Conservation (phyloP, 352 stramenopile species). For the Phytophthora hybrid region DNA sequence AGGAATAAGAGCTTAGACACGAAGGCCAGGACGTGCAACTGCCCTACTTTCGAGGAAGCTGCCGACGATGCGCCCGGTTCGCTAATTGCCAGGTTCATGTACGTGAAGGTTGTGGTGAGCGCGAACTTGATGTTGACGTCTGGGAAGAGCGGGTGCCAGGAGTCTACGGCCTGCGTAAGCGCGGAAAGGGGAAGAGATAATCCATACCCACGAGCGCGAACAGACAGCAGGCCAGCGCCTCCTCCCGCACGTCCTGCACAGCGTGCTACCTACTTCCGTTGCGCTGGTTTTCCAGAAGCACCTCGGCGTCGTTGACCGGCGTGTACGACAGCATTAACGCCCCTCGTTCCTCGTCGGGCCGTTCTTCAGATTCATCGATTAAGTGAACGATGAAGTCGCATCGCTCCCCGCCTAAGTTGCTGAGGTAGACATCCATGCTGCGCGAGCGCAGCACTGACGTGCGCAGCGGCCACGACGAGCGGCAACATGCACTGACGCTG, state of each 20-base stretch:
- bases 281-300: constrained; percentile 40
- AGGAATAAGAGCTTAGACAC: constrained; percentile 84
- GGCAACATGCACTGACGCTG: constrained; percentile 62
- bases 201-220: constrained; percentile 81
- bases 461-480: constrained; percentile 49
- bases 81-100: constrained; percentile 72
- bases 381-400: neutral
- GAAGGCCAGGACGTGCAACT: constrained; percentile 76
- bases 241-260: constrained; percentile 52
- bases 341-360: constrained; percentile 12
- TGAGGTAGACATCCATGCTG: constrained; percentile 38
- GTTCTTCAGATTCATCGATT: constrained; percentile 5
- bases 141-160: constrained; percentile 88
- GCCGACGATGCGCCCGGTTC: constrained; percentile 76
- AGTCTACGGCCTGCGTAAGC: constrained; percentile 90
- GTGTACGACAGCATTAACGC: constrained; percentile 65
- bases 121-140: constrained; percentile 90
- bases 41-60: constrained; percentile 62
- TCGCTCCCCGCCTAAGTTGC: constrained; percentile 2
- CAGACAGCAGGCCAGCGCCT: constrained; percentile 64
- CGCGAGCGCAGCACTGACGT: constrained; percentile 72
- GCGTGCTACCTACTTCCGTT: constrained; percentile 30
- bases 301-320: constrained; percentile 44
- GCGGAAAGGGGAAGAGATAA: constrained; percentile 91
- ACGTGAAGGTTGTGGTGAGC: constrained; percentile 88